Base-by-base conservation (phyloP, 2,329 filamentous ascomycete genomes). In the Aaosphaeria arxii region DNA sequence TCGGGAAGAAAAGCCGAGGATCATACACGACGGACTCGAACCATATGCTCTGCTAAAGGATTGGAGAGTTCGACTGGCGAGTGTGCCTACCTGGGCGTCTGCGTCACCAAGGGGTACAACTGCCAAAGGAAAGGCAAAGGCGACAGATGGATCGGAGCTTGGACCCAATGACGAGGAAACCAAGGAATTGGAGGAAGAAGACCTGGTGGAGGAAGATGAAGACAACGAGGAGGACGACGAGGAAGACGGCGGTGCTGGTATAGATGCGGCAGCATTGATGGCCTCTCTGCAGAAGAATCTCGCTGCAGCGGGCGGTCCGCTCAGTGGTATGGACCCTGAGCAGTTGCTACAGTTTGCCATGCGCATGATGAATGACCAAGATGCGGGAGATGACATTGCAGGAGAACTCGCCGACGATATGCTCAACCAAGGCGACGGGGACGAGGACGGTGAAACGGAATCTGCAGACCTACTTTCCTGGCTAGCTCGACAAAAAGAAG, bases 301-400 rank as follows among this genome's bases (percentile, higher is more conserved):
- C 3, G 63, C 63, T 39, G 58, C 58, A 30, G 58, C 64, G 7
- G 67, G 67, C 28, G 67, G 65, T 5, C 66, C 64, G 1, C 53
- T 69, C n/a, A 63, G 54, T 31, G 72, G 69, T 11, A 66, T 72
- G 56, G 74, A 76, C 49, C 69, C 73, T 35, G 58, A 64, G 11
- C 67, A 70, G 9, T 64, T 77, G 42, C 67, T 77, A 45, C 56
- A 73, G 42, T 73, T 70, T 11, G 69, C 74, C 4, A 63, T 69
- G 54, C 69, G 74, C 44, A 75, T 78, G 73, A 61, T 76, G 7
- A 67, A 64, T 4, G 69, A 71, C 30, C 61, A 72, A n/a, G 64
- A 60, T 28, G 67, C 62, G 6, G 66, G 67, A 29, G 74, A 75
- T 43, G 73, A 74, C 11, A 70, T 74, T 47, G 62, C 70, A 13